phyloP scores from a whole-genome alignment of 139 green algal genomes.

The Zygnema circumcarinatum region DNA sequence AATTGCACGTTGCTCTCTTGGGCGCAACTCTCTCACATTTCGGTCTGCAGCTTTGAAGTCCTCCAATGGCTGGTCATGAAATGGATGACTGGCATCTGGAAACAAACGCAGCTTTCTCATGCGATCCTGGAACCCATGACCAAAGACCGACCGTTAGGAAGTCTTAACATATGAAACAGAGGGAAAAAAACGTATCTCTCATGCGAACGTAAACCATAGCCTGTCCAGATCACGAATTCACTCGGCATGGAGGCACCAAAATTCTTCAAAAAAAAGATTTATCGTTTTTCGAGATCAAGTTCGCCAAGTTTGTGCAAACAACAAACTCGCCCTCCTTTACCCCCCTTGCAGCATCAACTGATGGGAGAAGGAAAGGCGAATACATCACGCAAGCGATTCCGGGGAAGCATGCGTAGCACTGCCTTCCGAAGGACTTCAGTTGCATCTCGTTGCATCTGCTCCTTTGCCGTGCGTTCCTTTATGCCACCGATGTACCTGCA shows the following conservation, averaged over 20 bases:
- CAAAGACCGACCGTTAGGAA: no score
- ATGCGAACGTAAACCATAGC: no score
- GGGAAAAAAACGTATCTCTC: background rate
- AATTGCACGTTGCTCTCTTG: slow-evolving; percentile 29
- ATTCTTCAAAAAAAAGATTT: no score
- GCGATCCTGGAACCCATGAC: slow-evolving; percentile 48
- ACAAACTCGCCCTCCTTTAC: no score
- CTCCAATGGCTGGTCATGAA: slow-evolving; percentile 53
- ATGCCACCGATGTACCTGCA: slow-evolving; percentile 66
- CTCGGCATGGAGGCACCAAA: no score
- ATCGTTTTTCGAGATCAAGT: no score
- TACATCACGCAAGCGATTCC: slow-evolving; percentile 61
- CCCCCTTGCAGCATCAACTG: no score
- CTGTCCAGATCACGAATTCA: no score
- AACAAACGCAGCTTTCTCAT: slow-evolving; percentile 68
- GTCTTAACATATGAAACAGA: background rate
- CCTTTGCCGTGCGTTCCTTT: slow-evolving; percentile 61
- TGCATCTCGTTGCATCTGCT: slow-evolving; percentile 57
- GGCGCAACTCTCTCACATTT: slow-evolving; percentile 51
- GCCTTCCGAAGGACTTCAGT: slow-evolving; percentile 64
- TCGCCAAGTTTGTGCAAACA: no score
- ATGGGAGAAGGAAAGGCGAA: no score
- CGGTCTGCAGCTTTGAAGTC: slow-evolving; percentile 29
- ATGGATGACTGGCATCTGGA: slow-evolving; percentile 59
- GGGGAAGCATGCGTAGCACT: slow-evolving; percentile 68